Conservation (phyloP, 768 basidiomycete genomes). For the Hericium coralloides region DNA sequence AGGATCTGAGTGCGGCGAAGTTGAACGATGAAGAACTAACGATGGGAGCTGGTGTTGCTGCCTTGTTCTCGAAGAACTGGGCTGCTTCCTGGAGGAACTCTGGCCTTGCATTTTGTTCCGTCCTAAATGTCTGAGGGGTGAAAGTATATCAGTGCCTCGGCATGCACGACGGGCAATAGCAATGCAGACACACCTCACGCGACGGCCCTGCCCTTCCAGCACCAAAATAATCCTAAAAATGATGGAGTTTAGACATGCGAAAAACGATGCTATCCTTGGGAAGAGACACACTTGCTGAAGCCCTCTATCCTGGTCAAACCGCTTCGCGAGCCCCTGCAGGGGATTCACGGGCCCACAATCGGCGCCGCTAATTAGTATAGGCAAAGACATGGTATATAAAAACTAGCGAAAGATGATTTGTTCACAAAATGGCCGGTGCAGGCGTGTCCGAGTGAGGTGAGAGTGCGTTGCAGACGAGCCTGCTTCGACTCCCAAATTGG, state of each 20-base stretch:
- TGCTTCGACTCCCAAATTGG: no score
- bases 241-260: background rate
- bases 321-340: conserved; percentile 69
- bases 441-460: no score
- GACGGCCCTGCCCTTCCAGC: conserved; percentile 53
- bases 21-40: conserved; percentile 43
- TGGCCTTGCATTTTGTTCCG: conserved; percentile 20
- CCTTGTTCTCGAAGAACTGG: conserved; percentile 47
- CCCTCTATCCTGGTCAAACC: conserved; percentile 72
- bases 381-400: conserved; percentile 52
- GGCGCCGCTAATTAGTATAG: conserved; percentile 65
- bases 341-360: conserved; percentile 87
- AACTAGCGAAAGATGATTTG: background rate
- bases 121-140: conserved; percentile 4
- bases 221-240: conserved; percentile 59
- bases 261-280: background rate
- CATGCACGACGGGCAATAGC: background rate
- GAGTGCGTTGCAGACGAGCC: no score
- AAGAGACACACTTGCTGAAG: conserved; percentile 55
- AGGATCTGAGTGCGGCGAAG: conserved; percentile 41
- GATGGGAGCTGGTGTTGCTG: conserved; percentile 24
- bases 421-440: background rate
- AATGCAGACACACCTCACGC: conserved; percentile 38
- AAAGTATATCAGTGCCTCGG: no score
- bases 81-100: conserved; percentile 57